These are phyloP conservation scores for Phlyctochytrium planicorne DNA, from an alignment of 192 early-diverging fungal genomes.

Conservation along the genomic window DNA sequence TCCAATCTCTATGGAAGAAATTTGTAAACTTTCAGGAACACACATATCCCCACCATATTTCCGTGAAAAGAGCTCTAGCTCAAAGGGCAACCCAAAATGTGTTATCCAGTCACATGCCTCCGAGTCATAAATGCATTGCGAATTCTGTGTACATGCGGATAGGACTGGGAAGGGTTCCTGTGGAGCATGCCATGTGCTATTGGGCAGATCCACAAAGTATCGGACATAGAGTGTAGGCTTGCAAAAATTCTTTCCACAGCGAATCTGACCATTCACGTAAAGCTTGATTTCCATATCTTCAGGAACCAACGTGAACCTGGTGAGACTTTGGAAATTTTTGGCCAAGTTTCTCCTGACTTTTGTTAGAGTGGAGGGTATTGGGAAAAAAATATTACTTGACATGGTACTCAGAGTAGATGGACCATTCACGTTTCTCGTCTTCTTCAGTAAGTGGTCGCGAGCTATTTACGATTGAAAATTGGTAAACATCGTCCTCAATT, in stretches of 20 bases:
- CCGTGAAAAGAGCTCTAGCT: not conserved
- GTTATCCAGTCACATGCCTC: not conserved
- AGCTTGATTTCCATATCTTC: not conserved
- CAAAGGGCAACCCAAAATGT: not conserved
- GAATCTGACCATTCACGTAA: not conserved
- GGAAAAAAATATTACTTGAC: conserved; percentile 10
- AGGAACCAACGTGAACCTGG: not conserved
- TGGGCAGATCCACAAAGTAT: not conserved
- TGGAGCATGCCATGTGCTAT: not conserved
- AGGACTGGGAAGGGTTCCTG: not conserved
- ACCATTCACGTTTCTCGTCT: conserved; percentile 33
- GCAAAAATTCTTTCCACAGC: not conserved
- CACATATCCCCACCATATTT: conserved; percentile 3
- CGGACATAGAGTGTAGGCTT: not conserved
- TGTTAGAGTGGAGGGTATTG: not conserved
- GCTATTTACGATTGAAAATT: conserved; percentile 30
- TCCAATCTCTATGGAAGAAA: conserved; percentile 13
- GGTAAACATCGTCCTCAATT: conserved; percentile 30
- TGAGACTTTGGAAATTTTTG: not conserved
- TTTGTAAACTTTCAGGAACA: not conserved
- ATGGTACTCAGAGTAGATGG: conserved; percentile 33
- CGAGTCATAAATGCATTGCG: not conserved
- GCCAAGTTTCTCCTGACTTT: not conserved
- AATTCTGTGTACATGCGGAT: not conserved
- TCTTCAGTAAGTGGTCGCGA: conserved; percentile 19